Evolutionary conservation across 2,329 filamentous ascomycete genomes (phyloP).

Genomic region (Ramularia collo-cygni): DNA sequence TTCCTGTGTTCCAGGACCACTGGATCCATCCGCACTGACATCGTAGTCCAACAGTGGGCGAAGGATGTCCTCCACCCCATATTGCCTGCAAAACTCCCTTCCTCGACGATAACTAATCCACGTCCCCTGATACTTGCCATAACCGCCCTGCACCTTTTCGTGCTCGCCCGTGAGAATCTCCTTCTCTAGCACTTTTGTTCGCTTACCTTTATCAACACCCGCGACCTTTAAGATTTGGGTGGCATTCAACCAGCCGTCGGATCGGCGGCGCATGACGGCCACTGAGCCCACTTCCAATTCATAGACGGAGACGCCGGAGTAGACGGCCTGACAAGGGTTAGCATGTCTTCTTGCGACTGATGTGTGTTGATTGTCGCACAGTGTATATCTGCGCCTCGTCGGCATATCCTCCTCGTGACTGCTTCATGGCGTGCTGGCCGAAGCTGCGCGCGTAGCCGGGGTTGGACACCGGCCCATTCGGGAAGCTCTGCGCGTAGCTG

Average conservation of each 20-base stretch:
- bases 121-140: constrained; percentile 97
- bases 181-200: constrained; percentile 96
- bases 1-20: constrained; percentile 70
- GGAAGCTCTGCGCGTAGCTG: constrained; percentile 26
- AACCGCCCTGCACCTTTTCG: constrained; percentile 97
- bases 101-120: constrained; percentile 96
- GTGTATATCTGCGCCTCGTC: constrained; percentile 46
- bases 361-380: constrained; percentile 27
- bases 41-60: constrained; percentile 72
- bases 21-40: constrained; percentile 65
- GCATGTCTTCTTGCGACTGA: constrained; percentile 1
- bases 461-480: constrained; percentile 28
- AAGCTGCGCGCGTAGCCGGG: constrained; percentile 34
- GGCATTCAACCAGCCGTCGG: constrained; percentile 94
- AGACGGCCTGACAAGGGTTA: constrained; percentile 58
- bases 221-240: constrained; percentile 98
- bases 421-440: constrained; percentile 22
- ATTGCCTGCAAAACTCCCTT: constrained; percentile 79
- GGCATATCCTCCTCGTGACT: constrained; percentile 17
- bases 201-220: constrained; percentile 93
- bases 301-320: constrained; percentile 93
- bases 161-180: constrained; percentile 94
- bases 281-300: constrained; percentile 96
- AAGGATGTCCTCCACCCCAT: constrained; percentile 68
- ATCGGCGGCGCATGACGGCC: constrained; percentile 90